Evolutionary conservation across 148 eudicot genomes (phyloP), one percentile per base, ranked within the genome.

Genomic region (Rhododendron mucronatum): DNA sequence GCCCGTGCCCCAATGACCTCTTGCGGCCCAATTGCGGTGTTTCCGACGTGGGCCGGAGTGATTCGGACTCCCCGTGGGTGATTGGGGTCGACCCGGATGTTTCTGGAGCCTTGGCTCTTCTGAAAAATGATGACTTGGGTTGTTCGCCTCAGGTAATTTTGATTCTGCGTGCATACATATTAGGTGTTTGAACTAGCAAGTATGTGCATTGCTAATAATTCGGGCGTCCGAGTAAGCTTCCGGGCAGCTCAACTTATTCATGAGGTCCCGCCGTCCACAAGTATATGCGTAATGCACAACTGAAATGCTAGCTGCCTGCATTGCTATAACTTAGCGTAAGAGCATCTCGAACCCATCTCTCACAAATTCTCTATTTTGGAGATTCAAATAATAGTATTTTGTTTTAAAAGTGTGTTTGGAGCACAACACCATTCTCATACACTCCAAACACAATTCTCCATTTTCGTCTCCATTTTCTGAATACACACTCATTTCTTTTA

Each of bases 11-110:
- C 23, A 47, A 50, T 53, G 82, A 16, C 51, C 20, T 39, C 11
- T 59, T 45, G 13, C 15, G 21, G 9, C 76, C 63, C 59, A 21
- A 55, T 53, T 51, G 21, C 35, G 18, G 9, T 41, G 45, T 26
- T 21, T 6, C 11, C 23, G 79, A 35, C 5, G 76, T 41, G 14
- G 12, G 4, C 57, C 85, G 28, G 30, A 53, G 18, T 7, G 81
- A 84, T 81, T 74, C 78, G 20, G 91, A 84, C 67, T 87, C 89
- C 37, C 75, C 83, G 8, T 96, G 96, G 96, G 91, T 94, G 0
- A 89, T 96, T 84, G 99, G 99, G 6, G 87, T 96, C 53, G 99
- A 96, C 89, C 99, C 98, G n/a, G 99, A 96, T 93, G 88, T 90
- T 74, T 91, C 93, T 57, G 99, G 99, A 26, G 99, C 99, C 0